Conservation (phyloP, 1,284 basidiomycete genomes). For the Apiotrichum sp. region DNA sequence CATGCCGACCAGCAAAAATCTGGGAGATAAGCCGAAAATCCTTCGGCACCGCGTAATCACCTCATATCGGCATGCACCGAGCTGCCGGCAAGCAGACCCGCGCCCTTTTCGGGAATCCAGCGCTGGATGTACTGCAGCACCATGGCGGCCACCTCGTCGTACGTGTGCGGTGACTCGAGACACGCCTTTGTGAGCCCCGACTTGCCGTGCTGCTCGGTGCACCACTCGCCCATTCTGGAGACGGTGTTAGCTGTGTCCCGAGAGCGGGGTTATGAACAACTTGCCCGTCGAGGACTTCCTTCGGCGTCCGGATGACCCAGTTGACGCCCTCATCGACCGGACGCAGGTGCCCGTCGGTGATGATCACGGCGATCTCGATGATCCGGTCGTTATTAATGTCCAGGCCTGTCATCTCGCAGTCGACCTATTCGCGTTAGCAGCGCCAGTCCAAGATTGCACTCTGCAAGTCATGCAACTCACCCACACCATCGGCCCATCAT, state of each 20-base stretch:
- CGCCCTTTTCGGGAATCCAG: conserved; percentile 47
- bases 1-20: conserved; percentile 48
- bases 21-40: conserved; percentile 9
- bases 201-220: conserved; percentile 43
- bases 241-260: not conserved
- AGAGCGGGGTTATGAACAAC: conserved; percentile 1
- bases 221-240: conserved; percentile 48
- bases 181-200: conserved; percentile 45
- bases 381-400: conserved; percentile 47
- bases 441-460: not conserved
- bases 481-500: conserved; percentile 47
- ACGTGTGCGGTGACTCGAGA: conserved; percentile 38
- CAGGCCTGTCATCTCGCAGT: conserved; percentile 53
- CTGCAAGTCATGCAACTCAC: conserved; percentile 19
- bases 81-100: conserved; percentile 50
- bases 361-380: conserved; percentile 52
- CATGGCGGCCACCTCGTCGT: conserved; percentile 42
- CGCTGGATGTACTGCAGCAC: conserved; percentile 49
- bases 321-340: conserved; percentile 52
- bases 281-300: conserved; percentile 47
- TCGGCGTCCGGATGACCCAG: conserved; percentile 50
- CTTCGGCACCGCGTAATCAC: conserved; percentile 18
- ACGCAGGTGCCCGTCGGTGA: conserved; percentile 51
- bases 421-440: conserved; percentile 30
- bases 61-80: conserved; percentile 51